These are phyloP conservation scores for Kalaharituber pfeilii DNA, from an alignment of 2,329 filamentous ascomycete genomes.

Conservation along the genomic window DNA sequence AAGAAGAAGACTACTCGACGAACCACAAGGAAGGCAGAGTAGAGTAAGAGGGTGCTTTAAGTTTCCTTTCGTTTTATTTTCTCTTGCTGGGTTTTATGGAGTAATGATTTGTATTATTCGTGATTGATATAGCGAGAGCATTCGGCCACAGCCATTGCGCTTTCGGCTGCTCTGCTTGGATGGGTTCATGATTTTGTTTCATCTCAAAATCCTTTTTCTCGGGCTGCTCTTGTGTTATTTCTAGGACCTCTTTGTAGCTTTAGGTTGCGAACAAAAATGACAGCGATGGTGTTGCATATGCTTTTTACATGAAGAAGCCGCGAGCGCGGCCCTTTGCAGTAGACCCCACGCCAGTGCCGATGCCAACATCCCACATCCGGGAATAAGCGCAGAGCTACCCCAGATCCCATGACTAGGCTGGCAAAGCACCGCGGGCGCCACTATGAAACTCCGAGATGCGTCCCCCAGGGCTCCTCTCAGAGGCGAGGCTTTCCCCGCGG, in stretches of 20 bases:
- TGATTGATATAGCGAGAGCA: no score
- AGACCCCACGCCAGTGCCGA: no score
- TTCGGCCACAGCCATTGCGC: no score
- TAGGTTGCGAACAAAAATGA: neutral
- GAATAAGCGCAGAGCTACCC: neutral
- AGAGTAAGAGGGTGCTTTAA: no score
- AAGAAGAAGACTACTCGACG: slow-evolving; percentile 59
- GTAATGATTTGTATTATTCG: neutral
- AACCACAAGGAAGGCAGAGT: slow-evolving; percentile 33
- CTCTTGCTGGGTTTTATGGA: neutral
- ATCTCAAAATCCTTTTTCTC: no score
- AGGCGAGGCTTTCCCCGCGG: no score
- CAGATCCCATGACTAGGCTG: neutral
- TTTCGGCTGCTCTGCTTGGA: no score
- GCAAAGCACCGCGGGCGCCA: neutral
- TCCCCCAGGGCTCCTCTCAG: no score
- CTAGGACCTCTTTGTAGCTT: neutral
- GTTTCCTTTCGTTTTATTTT: neutral
- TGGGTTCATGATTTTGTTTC: no score
- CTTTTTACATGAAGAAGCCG: no score
- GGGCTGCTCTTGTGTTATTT: neutral
- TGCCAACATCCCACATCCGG: neutral
- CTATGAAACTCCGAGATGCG: neutral
- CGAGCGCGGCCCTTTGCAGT: no score
- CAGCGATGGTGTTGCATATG: no score